phyloP scores from a whole-genome alignment of 2,329 filamentous ascomycete genomes.

The Colletotrichum kahawae region DNA sequence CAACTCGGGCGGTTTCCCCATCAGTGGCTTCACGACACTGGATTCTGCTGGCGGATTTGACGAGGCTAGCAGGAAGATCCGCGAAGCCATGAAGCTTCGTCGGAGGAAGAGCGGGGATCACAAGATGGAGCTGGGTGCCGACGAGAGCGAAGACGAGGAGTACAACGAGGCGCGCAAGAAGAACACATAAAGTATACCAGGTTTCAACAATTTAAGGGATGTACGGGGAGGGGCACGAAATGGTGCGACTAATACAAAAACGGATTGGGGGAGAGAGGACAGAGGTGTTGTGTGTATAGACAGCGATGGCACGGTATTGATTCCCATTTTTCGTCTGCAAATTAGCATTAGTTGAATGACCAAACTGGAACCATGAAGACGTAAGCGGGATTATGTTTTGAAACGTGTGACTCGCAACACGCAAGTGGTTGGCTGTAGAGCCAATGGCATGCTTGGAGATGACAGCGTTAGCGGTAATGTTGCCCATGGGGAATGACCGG shows the following conservation, averaged over 20 bases:
- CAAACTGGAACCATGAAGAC: not conserved
- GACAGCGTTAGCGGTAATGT: not conserved
- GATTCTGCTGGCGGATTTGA: constrained; percentile 76
- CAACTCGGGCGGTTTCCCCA: constrained; percentile 65
- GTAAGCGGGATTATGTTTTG: not conserved
- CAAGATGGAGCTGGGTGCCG: constrained; percentile 41
- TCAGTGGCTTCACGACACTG: constrained; percentile 72
- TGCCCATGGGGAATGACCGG: not conserved
- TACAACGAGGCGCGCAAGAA: constrained; percentile 50
- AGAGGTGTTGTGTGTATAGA: not conserved
- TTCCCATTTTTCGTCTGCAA: not conserved
- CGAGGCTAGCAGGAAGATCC: constrained; percentile 83
- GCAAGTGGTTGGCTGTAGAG: not conserved
- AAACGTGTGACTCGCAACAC: not conserved
- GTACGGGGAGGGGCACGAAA: not conserved
- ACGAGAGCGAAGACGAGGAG: constrained; percentile 46
- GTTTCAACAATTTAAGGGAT: not conserved
- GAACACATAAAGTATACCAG: constrained; percentile 26
- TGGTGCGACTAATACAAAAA: not conserved
- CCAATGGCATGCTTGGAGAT: not conserved
- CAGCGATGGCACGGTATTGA: not conserved
- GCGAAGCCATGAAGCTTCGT: constrained; percentile 77
- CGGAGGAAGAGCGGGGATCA: constrained; percentile 55
- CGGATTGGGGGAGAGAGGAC: not conserved
- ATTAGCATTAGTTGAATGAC: not conserved